Evolutionary conservation across 208 protist genomes (phyloP), one percentile per base, ranked within the genome.

Genomic region (Phytomonas sp.): DNA sequence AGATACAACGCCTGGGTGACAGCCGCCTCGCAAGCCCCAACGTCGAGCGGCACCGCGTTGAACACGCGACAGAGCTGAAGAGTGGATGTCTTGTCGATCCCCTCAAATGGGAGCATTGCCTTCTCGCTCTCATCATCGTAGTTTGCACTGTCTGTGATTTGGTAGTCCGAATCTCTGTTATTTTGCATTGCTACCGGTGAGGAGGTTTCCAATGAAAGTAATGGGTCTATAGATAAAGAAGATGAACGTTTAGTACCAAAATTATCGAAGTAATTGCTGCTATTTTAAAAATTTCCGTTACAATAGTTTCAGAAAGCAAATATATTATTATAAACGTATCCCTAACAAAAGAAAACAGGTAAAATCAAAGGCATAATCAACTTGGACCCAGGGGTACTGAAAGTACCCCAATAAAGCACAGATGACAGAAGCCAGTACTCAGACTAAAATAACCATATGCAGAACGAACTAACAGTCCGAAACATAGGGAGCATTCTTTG

Each of bases 1-100:
- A 99, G 82, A 71, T 98, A 99, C 20, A 99, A 85, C 20, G 99
- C 87, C 82, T 99, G 94, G 28, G 88, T 97, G 28, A 99, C 89
- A 53, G 98, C 80, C 7, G 78, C 71, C 28, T 88, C 79, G 76
- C 97, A 99, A 43, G 85, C 79, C 30, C 82, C 82, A 34, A 91
- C 75, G 64, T 98, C 85, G 26, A 99, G 73, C 4, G 92, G 87
- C 31, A 91, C 80, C 43, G 97, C 88, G 76, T 98, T 97, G 73
- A 99, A 99, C 56, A 97, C 80, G 60, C 96, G 89, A 63, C 93
- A 97, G 64, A 99, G 87, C 79, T 99, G 98, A 51, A 99, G 78
- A 20, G 97, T 92, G 13, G 82, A 77, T 28, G 89, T 84, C 85
- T 99, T 99, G 67, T 99, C 95, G 26, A 99, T 65, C 34, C 86